Conservation (phyloP, 345 rosid species). For the Gossypium australe region DNA sequence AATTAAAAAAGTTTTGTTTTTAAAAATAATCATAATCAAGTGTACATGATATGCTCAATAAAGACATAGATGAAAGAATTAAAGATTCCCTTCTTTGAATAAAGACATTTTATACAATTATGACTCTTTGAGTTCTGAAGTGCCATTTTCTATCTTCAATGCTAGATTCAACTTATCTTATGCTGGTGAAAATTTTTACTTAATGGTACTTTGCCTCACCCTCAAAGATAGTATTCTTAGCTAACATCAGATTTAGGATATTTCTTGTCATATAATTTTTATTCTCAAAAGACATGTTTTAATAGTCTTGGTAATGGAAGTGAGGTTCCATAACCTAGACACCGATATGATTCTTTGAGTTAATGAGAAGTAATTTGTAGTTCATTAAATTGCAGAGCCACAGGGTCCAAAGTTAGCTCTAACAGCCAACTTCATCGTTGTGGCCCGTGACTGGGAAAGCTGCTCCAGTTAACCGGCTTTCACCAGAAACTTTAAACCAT, state of each 20-base stretch:
- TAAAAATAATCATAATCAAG: no score
- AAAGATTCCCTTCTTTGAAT: no score
- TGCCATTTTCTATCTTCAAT: not conserved
- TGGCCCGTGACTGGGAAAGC: slow-evolving; percentile 88
- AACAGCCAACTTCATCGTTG: slow-evolving; percentile 77
- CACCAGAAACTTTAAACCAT: slow-evolving; percentile 40
- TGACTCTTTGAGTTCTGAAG: not conserved
- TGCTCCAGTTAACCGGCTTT: slow-evolving; percentile 58
- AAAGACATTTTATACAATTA: not conserved
- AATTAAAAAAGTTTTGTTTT: no score
- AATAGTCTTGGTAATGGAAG: not conserved
- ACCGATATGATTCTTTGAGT: not conserved
- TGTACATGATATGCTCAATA: no score
- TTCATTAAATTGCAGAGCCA: not conserved
- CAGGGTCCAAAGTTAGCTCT: slow-evolving; percentile 34
- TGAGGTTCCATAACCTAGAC: not conserved
- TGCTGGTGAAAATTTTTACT: not conserved
- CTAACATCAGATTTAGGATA: no score
- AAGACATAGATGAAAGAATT: no score
- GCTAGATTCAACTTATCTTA: no score
- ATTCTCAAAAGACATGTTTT: not conserved
- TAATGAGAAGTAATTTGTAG: not conserved
- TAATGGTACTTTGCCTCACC: not conserved
- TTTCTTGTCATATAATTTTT: not conserved
- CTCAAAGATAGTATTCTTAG: not conserved